Base-by-base conservation (phyloP, 2,329 filamentous ascomycete species). In the Claviceps humidiphila region DNA sequence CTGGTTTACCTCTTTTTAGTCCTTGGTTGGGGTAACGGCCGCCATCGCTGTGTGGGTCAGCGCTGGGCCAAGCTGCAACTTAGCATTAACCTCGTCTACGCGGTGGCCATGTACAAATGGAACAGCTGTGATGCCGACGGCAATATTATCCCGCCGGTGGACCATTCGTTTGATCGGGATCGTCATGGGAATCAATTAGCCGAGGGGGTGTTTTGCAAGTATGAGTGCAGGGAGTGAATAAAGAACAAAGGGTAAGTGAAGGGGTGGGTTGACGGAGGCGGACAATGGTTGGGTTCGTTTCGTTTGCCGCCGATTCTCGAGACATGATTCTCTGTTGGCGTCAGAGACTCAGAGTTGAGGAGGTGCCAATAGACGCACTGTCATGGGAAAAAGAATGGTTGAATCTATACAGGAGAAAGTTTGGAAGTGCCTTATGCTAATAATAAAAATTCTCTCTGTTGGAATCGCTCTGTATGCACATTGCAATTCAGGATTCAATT, bases 51-150 rank as follows among this genome's bases (percentile, higher is more conserved):
- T 47, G 20, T 48, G 5, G 56, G 55, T n/a, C 53, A 47, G 39
- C 55, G 56, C 16, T 57, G 53, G 51, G 56, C 51, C 8, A 58
- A 58, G 54, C 26, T 58, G 22, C 56, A 58, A 30, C 50, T 56
- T 22, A 57, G 47, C 49, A 56, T 57, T 16, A 50, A 50, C 16
- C 40, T 57, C 14, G 55, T 40, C 9, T 51, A 55, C 17, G 55
- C 55, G 14, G 26, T 56, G 13, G 55, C 51, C 16, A 46, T 50
- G 45, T 55, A 55, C 20, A 50, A 50, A 47, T 56, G 55, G 55
- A 47, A 5, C 3, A 43, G 44, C 16, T 56, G 55, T 11, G 53
- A 56, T 39, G 53, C 11, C 13, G 30, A 48, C 1, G 46, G 46
- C 2, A 24, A 38, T 20, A 0, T 4, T 5, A 5, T 48, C 16